Conservation (phyloP, 345 rosid species). For the Salix caprea region DNA sequence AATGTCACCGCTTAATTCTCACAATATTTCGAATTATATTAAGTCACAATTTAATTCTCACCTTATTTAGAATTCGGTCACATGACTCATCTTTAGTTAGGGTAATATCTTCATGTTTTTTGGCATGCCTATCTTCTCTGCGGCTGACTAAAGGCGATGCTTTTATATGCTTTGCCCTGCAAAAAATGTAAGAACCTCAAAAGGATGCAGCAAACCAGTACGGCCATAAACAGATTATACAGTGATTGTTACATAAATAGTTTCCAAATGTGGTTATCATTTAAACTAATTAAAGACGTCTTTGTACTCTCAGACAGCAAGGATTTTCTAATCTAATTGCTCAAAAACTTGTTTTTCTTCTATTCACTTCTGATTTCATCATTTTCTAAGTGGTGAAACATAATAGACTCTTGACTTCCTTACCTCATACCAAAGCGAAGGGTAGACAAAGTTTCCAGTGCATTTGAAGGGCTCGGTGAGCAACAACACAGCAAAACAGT, state of each 20-base stretch:
- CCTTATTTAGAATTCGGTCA: conserved; percentile 52
- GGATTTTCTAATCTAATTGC: not conserved
- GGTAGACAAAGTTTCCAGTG: conserved; percentile 77
- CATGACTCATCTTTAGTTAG: conserved; percentile 37
- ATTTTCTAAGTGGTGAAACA: not conserved
- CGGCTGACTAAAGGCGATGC: conserved; percentile 41
- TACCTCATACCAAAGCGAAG: conserved; percentile 90
- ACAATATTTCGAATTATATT: conserved; percentile 45
- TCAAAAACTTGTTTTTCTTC: not conserved
- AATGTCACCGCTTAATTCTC: conserved; percentile 4
- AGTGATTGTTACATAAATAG: not conserved
- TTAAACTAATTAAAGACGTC: not conserved
- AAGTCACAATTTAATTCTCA: conserved; percentile 17
- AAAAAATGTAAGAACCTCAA: not conserved
- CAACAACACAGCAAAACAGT: conserved; percentile 86
- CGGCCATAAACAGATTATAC: not conserved
- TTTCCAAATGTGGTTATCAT: not conserved
- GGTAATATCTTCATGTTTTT: conserved; percentile 28
- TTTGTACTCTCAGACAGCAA: not conserved
- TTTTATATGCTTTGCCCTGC: conserved; percentile 88
- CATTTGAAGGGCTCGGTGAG: conserved; percentile 80
- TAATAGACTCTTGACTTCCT: conserved; percentile 6
- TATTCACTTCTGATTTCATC: not conserved
- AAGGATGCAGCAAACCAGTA: not conserved
- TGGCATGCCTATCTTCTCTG: conserved; percentile 38